phyloP scores from a whole-genome alignment of 768 basidiomycete genomes.

The Boletus reticuloceps region DNA sequence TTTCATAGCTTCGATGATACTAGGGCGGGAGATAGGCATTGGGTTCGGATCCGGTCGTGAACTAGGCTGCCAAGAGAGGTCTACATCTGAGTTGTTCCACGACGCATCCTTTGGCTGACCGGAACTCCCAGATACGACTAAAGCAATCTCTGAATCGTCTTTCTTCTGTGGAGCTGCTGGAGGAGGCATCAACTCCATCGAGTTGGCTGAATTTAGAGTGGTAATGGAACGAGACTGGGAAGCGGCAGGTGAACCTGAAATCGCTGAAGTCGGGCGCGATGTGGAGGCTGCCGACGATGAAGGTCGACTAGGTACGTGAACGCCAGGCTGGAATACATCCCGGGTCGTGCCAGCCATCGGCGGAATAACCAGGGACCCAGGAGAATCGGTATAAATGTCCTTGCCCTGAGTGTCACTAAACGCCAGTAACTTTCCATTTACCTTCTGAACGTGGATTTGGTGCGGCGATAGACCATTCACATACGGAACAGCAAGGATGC shows the following conservation, averaged over 20 bases:
- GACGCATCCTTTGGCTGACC: background rate
- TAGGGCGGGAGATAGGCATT: background rate
- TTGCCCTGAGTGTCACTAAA: background rate
- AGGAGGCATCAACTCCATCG: constrained; percentile 1
- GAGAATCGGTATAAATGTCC: background rate
- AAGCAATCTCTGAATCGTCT: background rate
- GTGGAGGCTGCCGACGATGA: background rate
- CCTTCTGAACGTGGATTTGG: background rate
- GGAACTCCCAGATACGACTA: background rate
- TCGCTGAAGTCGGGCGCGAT: background rate
- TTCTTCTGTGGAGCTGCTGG: background rate
- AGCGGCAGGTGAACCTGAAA: background rate
- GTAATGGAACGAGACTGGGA: background rate
- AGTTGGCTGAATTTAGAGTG: background rate
- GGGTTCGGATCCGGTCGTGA: background rate
- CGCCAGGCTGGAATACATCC: background rate
- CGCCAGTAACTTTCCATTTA: background rate
- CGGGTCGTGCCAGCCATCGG: background rate
- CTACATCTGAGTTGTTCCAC: background rate
- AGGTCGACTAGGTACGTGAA: background rate
- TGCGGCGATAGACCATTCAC: no score
- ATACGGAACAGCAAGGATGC: background rate
- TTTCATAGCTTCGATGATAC: constrained; percentile 11
- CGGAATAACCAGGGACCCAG: background rate
- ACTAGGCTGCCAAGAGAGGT: background rate